Base-by-base conservation (phyloP, 352 stramenopile species). In the Pythium rishiriense region DNA sequence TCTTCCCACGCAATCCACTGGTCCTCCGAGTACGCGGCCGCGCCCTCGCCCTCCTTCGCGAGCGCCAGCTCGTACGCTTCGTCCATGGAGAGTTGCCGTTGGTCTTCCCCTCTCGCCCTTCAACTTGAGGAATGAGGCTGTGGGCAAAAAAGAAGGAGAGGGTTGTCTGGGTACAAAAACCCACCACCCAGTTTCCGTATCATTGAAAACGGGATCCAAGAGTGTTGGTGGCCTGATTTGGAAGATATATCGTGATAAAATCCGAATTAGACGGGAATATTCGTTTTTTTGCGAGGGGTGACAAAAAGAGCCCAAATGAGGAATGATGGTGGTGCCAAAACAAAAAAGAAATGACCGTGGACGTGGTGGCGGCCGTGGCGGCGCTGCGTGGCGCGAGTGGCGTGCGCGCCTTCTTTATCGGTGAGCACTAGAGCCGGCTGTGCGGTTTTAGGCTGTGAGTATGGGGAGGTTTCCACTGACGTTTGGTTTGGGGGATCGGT, bases 331-430 rank as follows among this genome's bases (percentile, higher is more conserved):
- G 39, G 15, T 45, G 10, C 24, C 22, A 3, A 21, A 22, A 17
- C 10, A 49, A 33, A 43, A 43, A 43, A 58, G 42, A 51, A 25
- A 61, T 52, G 54, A 15, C 28, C 7, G 45, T 62, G 0, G 53
- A 63, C n/a, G 45, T 24, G 28, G 35, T 68, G 17, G 22, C 39
- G 11, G 21, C 25, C 1, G 53, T 41, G 25, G 62, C 62, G 35
- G 28, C 35, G 39, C 62, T 62, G 26, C 78, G 70, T 33, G 81
- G 81, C 74, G 70, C 72, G 11, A 53, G 28, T 31, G 79, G 73
- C 64, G 72, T 88, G 21, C 77, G 65, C 51, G 35, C 57, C 17
- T 79, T 73, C 46, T 61, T 90, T 1, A 58, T 66, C 70, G 81
- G 81, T 74, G 59, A 25, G 33, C 12, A 7, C 28, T 25, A 3